Base-by-base conservation (phyloP, 139 green algal species). In the Spirogloea muscicola region DNA sequence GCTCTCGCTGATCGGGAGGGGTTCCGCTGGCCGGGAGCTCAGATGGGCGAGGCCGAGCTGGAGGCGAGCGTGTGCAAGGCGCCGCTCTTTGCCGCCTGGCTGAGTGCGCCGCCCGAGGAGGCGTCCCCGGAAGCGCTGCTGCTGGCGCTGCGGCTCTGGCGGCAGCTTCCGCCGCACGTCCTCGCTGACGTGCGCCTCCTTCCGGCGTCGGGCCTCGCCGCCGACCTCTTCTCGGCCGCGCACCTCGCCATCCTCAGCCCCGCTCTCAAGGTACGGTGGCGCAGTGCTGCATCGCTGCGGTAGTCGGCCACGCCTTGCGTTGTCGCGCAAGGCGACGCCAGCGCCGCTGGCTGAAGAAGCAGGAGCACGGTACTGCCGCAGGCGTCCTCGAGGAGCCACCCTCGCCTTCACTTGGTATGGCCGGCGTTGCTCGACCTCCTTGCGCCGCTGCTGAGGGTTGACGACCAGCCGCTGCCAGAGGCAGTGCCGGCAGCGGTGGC, bases 301-400 rank as follows among this genome's bases (percentile, higher is more conserved):
- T n/a, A n/a, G n/a, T n/a, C n/a, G n/a, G n/a, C n/a, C n/a, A n/a
- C n/a, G n/a, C n/a, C n/a, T n/a, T n/a, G n/a, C n/a, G n/a, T n/a
- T n/a, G n/a, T n/a, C n/a, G n/a, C n/a, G n/a, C n/a, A n/a, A n/a
- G n/a, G n/a, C n/a, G n/a, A n/a, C n/a, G n/a, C n/a, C n/a, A n/a
- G n/a, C n/a, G n/a, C n/a, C n/a, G n/a, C n/a, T n/a, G n/a, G n/a
- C n/a, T n/a, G n/a, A n/a, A n/a, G n/a, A n/a, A n/a, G n/a, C n/a
- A n/a, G n/a, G n/a, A n/a, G n/a, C n/a, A n/a, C n/a, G n/a, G n/a
- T n/a, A n/a, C n/a, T n/a, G n/a, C n/a, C 43, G 27, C 27, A 68
- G 52, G 49, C 49, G 31, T 74, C 64, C 10, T 73, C 64, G n/a
- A 33, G 29, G 16, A 73, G 64, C 49, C 64, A 74, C 16, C 64